A percentile compares a stretch with the other conserved stretches of the same genome.
These are phyloP conservation scores for Wickerhamomyces ciferrii DNA, from an alignment of 805 yeast species.

Conservation along the genomic window DNA sequence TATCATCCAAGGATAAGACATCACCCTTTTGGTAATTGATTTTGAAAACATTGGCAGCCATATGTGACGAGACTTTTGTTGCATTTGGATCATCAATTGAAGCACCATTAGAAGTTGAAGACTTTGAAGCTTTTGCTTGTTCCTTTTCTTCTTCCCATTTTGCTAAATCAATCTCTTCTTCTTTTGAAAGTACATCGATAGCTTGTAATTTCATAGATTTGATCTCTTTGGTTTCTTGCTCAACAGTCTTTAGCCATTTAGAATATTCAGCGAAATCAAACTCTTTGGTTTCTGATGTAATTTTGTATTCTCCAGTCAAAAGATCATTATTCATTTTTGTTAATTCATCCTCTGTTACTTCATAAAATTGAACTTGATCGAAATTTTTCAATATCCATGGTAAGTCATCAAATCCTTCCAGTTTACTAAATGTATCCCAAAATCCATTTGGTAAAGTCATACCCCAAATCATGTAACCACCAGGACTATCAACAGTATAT, in stretches of 20 bases:
- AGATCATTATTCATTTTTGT: constrained; percentile 22
- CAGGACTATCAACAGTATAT: constrained; percentile 26
- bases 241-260: constrained; percentile 22
- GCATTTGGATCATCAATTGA: constrained; percentile 16
- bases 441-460: constrained; percentile 23
- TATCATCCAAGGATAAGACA: constrained; percentile 14
- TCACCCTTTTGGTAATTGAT: constrained; percentile 22
- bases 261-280: constrained; percentile 29
- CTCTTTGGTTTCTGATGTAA: constrained; percentile 22
- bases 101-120: constrained; percentile 11
- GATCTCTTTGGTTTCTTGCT: constrained; percentile 20
- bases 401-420: constrained; percentile 11
- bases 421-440: constrained; percentile 29
- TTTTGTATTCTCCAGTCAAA: constrained; percentile 23
- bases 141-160: constrained; percentile 22
- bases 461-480: constrained; percentile 30
- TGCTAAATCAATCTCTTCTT: constrained; percentile 12
- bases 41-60: constrained; percentile 30
- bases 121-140: constrained; percentile 11
- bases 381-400: constrained; percentile 30
- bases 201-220: constrained; percentile 9
- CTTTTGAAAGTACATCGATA: constrained; percentile 9
- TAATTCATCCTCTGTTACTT: constrained; percentile 26
- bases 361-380: constrained; percentile 30
- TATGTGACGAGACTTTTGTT: constrained; percentile 19